Conservation (phyloP, 306 rosid genomes). For the Citrullus mucosospermus region DNA sequence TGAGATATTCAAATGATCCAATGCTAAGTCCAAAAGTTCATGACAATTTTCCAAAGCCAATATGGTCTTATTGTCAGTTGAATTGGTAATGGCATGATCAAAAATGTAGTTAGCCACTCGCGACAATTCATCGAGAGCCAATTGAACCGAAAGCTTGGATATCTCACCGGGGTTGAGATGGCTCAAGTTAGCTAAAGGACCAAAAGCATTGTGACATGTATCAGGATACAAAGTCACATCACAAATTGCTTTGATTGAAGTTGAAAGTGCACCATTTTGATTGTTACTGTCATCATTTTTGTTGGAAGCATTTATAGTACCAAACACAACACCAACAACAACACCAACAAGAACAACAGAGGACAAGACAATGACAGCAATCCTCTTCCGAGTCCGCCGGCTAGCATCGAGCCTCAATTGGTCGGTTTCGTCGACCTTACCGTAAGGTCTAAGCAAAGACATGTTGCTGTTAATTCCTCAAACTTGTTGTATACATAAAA, state of each 20-base stretch:
- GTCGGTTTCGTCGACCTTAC: conserved; percentile 41
- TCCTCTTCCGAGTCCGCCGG: conserved; percentile 34
- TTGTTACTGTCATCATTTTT: not conserved
- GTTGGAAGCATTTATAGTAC: conserved; percentile 13
- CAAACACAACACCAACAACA: conserved; percentile 30
- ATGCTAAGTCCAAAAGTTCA: conserved; percentile 41
- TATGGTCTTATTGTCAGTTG: conserved; percentile 7
- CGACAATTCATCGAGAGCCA: conserved; percentile 35
- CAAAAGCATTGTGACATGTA: conserved; percentile 36
- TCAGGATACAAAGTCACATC: conserved; percentile 48
- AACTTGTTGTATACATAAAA: not conserved
- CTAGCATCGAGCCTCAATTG: conserved; percentile 33
- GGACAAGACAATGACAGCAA: conserved; percentile 35
- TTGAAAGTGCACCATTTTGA: conserved; percentile 9
- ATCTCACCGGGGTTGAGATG: conserved; percentile 34
- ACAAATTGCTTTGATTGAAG: conserved; percentile 55
- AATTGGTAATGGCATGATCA: conserved; percentile 16
- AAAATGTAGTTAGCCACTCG: conserved; percentile 22
- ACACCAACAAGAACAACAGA: conserved; percentile 34
- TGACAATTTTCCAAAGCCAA: conserved; percentile 37
- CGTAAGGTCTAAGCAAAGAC: conserved; percentile 33
- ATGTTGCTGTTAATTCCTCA: conserved; percentile 4
- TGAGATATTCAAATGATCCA: conserved; percentile 45
- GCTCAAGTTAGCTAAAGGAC: conserved; percentile 18
- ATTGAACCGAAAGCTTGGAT: conserved; percentile 26